Conservation (phyloP, 305 asterid species). For the Vinca major region DNA sequence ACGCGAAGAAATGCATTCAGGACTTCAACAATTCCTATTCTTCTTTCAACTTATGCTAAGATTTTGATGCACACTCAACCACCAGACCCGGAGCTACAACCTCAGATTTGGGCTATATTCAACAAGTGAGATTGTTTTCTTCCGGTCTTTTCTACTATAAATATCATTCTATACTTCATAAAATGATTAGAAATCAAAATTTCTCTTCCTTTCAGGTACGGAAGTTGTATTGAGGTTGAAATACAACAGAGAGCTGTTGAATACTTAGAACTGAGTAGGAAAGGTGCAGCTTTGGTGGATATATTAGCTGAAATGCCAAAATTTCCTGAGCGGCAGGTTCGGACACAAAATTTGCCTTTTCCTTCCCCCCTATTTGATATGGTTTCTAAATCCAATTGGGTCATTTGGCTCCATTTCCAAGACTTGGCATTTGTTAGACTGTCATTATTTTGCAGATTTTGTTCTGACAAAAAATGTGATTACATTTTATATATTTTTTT, state of each 20-base stretch:
- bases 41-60: constrained; percentile 79
- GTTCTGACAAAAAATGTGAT: neutral
- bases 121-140: constrained; percentile 32
- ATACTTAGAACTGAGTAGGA: constrained; percentile 85
- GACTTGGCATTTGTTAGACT: neutral
- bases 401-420: neutral
- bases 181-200: constrained; percentile 9
- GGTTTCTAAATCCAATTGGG: neutral
- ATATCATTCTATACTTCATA: constrained; percentile 1
- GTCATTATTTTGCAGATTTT: neutral
- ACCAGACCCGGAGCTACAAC: constrained; percentile 57
- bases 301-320: constrained; percentile 99
- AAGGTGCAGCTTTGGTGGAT: constrained; percentile 88
- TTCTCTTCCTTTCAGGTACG: constrained; percentile 56
- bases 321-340: constrained; percentile 97
- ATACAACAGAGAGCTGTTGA: constrained; percentile 97
- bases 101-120: constrained; percentile 43
- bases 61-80: constrained; percentile 61
- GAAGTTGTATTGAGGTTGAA: constrained; percentile 93
- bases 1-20: constrained; percentile 31
- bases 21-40: constrained; percentile 87
- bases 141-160: constrained; percentile 1
- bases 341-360: constrained; percentile 1
- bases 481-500: neutral
- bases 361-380: neutral